Evolutionary conservation across 1,139 yeast genomes (phyloP), one percentile per base, ranked within the genome.

Genomic region (Diutina neorugosa): DNA sequence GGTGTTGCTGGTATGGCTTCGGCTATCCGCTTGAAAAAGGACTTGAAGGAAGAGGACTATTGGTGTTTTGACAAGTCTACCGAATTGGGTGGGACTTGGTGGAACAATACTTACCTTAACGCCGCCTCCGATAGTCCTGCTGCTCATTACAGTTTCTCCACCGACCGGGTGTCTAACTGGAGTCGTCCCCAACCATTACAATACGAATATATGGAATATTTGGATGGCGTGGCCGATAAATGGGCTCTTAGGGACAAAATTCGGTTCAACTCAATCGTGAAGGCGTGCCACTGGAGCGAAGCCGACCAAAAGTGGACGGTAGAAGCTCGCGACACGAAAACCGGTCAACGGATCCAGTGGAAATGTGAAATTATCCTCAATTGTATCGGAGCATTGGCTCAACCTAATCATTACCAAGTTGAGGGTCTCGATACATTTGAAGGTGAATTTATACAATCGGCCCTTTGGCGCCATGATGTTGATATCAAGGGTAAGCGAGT

Each of bases 1-100:
- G 82, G 82, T 0, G 76, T 77, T 56, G 73, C 68, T 12, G 81
- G 81, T 6, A 63, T 77, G 55, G 69, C 67, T 21, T 56, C 66
- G n/a, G 70, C 73, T 1, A 56, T 73, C 50, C 66, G 63, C 55
- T 64, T 65, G 53, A 62, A 63, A 27, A 11, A 40, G 20, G 44
- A 50, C 11, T 7, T 20, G 12, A 11, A 14, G 16, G 27, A 31
- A 19, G 43, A 31, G 4, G 51, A 48, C 40, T 48, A 16, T 20
- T 16, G 18, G 14, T 25, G 19, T 48, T 48, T 48, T 20, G 51
- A 48, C 19, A 48, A 48, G 25, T 31, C 27, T 6, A 31, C 43
- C 27, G 27, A 48, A 12, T 48, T 48, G 25, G 51, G 51, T 5
- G 51, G 51, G 12, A 48, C 51, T 12, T 48, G 51, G 51, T 34